These are phyloP conservation scores for Endoconidiophora polonica DNA, from an alignment of 2,329 filamentous ascomycete genomes.

Conservation along the genomic window DNA sequence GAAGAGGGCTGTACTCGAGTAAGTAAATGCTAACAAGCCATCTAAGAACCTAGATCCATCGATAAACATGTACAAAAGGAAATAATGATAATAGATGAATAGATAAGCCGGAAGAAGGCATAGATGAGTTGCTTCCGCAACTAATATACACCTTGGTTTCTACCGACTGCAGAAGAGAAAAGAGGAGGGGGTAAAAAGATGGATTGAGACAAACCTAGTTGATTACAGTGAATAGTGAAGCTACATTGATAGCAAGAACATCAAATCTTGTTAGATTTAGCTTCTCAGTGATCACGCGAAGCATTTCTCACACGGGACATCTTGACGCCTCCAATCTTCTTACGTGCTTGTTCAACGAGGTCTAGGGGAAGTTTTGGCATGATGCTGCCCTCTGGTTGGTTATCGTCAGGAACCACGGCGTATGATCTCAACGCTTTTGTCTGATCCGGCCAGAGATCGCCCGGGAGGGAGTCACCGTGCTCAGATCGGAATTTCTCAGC, in stretches of 20 bases:
- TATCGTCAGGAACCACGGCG: slow-evolving; percentile 28
- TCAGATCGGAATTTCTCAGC: slow-evolving; percentile 66
- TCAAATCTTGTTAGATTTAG: background rate
- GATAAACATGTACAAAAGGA: too few species aligned
- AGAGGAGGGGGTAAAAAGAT: too few species aligned
- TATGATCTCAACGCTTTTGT: slow-evolving; percentile 38
- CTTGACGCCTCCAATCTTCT: background rate
- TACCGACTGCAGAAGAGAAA: too few species aligned
- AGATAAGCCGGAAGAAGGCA: too few species aligned
- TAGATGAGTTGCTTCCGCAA: too few species aligned
- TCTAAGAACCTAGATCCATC: too few species aligned
- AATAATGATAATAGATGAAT: too few species aligned
- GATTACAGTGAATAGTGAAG: too few species aligned
- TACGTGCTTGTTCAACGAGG: slow-evolving; percentile 2
- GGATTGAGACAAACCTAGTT: too few species aligned
- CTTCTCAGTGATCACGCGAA: background rate
- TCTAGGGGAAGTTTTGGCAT: slow-evolving; percentile 11
- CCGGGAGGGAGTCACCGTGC: slow-evolving; percentile 72
- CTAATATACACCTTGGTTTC: too few species aligned
- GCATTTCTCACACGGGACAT: background rate
- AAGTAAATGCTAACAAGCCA: too few species aligned
- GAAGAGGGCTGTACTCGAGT: too few species aligned
- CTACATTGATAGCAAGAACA: background rate
- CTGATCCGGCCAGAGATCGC: slow-evolving; percentile 73
- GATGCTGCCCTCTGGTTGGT: slow-evolving; percentile 14